Conservation (phyloP, 371 early-diverging fungal species). For the Coemansia sp. region DNA sequence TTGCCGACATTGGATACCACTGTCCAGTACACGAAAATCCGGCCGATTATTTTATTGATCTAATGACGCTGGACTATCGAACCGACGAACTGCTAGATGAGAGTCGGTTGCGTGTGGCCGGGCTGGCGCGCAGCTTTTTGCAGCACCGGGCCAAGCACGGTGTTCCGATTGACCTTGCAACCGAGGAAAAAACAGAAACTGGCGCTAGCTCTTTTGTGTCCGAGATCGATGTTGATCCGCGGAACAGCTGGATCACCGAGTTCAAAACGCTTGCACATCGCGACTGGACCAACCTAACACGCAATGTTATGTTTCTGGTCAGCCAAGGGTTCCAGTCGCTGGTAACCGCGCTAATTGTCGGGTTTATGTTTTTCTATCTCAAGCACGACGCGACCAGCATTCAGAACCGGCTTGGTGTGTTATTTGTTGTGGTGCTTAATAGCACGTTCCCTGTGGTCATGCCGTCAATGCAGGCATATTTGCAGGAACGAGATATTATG, state of each 20-base stretch:
- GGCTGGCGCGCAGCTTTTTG: conserved; percentile 29
- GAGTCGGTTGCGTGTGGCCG: conserved; percentile 30
- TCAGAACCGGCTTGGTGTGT: conserved; percentile 50
- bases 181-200: background rate
- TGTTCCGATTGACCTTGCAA: background rate
- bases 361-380: conserved; percentile 52
- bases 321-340: conserved; percentile 37
- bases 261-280: conserved; percentile 37
- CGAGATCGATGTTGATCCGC: conserved; percentile 51
- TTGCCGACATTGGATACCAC: conserved; percentile 58
- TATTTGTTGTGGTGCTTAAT: conserved; percentile 46
- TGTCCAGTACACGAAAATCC: conserved; percentile 59
- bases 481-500: conserved; percentile 48
- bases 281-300: conserved; percentile 47
- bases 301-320: conserved; percentile 35
- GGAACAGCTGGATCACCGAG: conserved; percentile 47
- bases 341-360: conserved; percentile 34
- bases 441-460: conserved; percentile 42
- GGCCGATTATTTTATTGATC: conserved; percentile 63
- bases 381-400: conserved; percentile 40
- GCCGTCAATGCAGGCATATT: conserved; percentile 42
- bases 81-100: conserved; percentile 16
- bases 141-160: conserved; percentile 10
- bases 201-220: background rate
- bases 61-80: conserved; percentile 50